Evolutionary conservation across 2,329 filamentous ascomycete species (phyloP).

Genomic region (Colletotrichum theobromicola): DNA sequence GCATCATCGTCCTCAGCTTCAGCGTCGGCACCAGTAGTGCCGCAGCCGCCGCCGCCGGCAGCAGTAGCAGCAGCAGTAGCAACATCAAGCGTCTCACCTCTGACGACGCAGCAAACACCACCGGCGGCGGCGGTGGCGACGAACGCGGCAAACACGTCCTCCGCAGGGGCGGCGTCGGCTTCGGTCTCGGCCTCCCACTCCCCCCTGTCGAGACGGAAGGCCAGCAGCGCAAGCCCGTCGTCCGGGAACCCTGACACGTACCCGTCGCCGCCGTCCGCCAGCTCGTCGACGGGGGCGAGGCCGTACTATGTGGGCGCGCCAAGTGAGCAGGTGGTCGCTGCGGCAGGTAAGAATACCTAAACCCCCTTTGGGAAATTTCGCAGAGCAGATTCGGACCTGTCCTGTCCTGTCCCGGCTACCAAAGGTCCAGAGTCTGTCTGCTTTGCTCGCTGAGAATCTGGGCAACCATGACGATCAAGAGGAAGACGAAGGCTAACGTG

Average conservation of each 20-base stretch:
- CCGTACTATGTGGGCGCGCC: slow-evolving; percentile 7
- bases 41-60: too few species aligned
- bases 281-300: slow-evolving; percentile 7
- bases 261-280: slow-evolving; percentile 10
- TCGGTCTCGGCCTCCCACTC: slow-evolving; percentile 28
- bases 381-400: neutral
- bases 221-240: slow-evolving; percentile 6
- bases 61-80: neutral
- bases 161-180: neutral
- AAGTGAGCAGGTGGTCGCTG: neutral
- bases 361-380: neutral
- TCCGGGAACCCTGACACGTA: slow-evolving; percentile 4
- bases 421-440: neutral
- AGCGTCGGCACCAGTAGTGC: neutral
- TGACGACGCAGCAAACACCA: neutral
- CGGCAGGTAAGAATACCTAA: slow-evolving; percentile 2
- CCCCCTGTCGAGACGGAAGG: slow-evolving; percentile 7
- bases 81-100: neutral
- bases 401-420: neutral
- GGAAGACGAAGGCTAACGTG: neutral
- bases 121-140: neutral
- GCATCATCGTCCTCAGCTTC: neutral
- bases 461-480: neutral
- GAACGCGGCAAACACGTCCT: slow-evolving; percentile 5
- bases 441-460: neutral